Evolutionary conservation across 2,329 filamentous ascomycete species (phyloP).

Genomic region (Xylariaceae sp.): DNA sequence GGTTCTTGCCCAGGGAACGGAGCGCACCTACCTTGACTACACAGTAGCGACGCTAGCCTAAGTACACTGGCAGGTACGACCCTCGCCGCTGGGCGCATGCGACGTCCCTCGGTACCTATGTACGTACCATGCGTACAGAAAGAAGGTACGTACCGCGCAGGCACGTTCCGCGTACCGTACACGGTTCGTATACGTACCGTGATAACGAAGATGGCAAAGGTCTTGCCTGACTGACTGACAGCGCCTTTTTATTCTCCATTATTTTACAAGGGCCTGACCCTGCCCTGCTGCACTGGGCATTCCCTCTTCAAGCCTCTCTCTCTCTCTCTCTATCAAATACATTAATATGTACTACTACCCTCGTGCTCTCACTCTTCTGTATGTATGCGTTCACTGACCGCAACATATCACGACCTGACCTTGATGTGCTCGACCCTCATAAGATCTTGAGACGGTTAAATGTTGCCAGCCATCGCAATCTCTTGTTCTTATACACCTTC

Average conservation of each 20-base stretch:
- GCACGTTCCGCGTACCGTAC: not conserved
- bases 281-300: conserved; percentile 19
- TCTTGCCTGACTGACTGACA: conserved; percentile 22
- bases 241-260: conserved; percentile 28
- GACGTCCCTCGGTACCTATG: not conserved
- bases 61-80: no score
- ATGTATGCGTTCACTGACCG: conserved; percentile 16
- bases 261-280: conserved; percentile 16
- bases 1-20: no score
- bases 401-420: conserved; percentile 24
- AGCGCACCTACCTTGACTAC: no score
- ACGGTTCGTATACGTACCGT: conserved; percentile 1
- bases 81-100: no score
- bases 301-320: conserved; percentile 21
- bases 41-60: no score
- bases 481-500: conserved; percentile 23
- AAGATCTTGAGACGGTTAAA: conserved; percentile 17
- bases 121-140: not conserved
- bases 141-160: not conserved
- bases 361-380: conserved; percentile 21
- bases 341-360: conserved; percentile 35
- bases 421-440: conserved; percentile 20
- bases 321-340: conserved; percentile 27
- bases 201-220: conserved; percentile 15
- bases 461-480: conserved; percentile 18